A percentile compares a stretch with the other conserved stretches of the same genome.
These are phyloP conservation scores for Fistulinella cinereoalba DNA, from an alignment of 1,284 basidiomycete species.

Conservation along the genomic window DNA sequence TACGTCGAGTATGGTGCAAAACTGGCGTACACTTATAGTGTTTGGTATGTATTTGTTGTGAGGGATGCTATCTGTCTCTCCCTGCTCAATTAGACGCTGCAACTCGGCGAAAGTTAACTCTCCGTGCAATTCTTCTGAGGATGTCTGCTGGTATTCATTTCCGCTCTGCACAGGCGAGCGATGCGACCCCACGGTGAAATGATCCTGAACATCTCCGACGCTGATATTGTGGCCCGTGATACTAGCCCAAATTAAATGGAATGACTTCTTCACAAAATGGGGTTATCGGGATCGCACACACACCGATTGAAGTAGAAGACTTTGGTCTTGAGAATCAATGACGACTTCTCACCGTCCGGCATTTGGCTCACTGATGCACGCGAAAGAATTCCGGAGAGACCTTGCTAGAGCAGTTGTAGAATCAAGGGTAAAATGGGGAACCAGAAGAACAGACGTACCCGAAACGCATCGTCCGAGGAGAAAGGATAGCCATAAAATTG, in stretches of 20 bases:
- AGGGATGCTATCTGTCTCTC: slow-evolving; percentile 67
- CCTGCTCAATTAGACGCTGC: slow-evolving; percentile 65
- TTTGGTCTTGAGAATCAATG: slow-evolving; percentile 50
- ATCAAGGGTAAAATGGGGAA: neutral
- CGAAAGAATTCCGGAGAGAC: slow-evolving; percentile 54
- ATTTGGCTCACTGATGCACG: slow-evolving; percentile 37
- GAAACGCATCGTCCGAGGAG: slow-evolving; percentile 52
- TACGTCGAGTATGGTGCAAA: neutral
- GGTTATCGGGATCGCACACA: slow-evolving; percentile 14
- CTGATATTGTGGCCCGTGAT: slow-evolving; percentile 30
- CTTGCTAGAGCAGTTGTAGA: slow-evolving; percentile 46
- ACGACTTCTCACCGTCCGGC: slow-evolving; percentile 42
- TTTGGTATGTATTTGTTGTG: slow-evolving; percentile 71
- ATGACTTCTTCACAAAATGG: slow-evolving; percentile 2
- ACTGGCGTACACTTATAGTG: slow-evolving; percentile 52
- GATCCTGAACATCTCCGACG: slow-evolving; percentile 20
- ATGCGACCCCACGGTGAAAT: slow-evolving; percentile 9
- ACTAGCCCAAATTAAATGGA: slow-evolving; percentile 29
- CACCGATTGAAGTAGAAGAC: slow-evolving; percentile 76
- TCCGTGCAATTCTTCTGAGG: slow-evolving; percentile 16
- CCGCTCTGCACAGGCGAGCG: slow-evolving; percentile 13
- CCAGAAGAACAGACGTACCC: slow-evolving; percentile 40
- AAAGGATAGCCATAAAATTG: slow-evolving; percentile 50
- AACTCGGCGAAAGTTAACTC: slow-evolving; percentile 65
- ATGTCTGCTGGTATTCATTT: slow-evolving; percentile 17